Conservation (phyloP, 1,139 yeast species). For the Lodderomyces margitis region DNA sequence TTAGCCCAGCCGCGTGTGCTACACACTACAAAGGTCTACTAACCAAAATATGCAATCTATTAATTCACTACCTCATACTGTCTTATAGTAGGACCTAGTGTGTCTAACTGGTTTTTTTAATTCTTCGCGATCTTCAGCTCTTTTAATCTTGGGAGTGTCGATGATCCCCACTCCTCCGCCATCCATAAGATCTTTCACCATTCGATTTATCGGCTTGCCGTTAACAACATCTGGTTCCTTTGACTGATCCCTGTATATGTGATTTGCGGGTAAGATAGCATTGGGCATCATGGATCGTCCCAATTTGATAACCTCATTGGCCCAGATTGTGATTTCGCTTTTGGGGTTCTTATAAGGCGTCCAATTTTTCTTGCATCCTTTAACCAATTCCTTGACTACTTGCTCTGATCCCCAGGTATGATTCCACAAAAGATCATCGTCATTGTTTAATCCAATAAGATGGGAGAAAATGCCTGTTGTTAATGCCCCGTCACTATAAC, state of each 20-base stretch:
- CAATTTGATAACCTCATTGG: conserved; percentile 62
- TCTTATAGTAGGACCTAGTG: conserved; percentile 39
- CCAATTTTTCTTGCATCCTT: conserved; percentile 74
- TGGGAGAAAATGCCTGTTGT: conserved; percentile 81
- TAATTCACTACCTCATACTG: background rate
- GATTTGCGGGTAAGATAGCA: conserved; percentile 41
- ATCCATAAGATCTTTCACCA: conserved; percentile 33
- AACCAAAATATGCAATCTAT: too few relatives aligned
- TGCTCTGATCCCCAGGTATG: conserved; percentile 60
- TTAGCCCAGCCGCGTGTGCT: background rate
- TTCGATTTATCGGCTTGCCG: conserved; percentile 22
- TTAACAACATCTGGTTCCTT: conserved; percentile 9
- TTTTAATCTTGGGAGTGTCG: conserved; percentile 23
- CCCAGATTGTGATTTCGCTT: conserved; percentile 56
- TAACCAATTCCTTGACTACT: conserved; percentile 62
- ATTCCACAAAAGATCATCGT: conserved; percentile 55
- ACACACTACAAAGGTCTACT: too few relatives aligned
- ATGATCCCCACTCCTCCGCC: conserved; percentile 11
- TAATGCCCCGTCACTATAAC: conserved; percentile 82
- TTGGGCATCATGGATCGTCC: conserved; percentile 72
- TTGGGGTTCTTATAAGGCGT: conserved; percentile 51
- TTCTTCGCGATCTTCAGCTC: conserved; percentile 30
- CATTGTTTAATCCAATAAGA: conserved; percentile 56
- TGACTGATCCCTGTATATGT: conserved; percentile 33
- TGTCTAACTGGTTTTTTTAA: conserved; percentile 30